These are phyloP conservation scores for Gynostemma pentaphyllum DNA, from an alignment of 306 rosid species.

Conservation along the genomic window DNA sequence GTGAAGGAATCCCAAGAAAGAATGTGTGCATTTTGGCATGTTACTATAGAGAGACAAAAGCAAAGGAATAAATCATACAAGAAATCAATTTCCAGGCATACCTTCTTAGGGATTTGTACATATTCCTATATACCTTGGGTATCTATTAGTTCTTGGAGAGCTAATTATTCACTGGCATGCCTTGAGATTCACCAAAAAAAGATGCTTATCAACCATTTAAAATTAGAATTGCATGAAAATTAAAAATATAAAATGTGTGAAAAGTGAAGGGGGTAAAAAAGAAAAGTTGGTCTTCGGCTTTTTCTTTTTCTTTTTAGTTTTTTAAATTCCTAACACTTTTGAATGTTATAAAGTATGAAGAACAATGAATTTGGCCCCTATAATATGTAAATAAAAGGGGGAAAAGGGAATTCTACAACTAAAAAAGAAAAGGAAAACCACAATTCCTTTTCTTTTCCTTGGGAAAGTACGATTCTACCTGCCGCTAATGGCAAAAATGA, in stretches of 20 bases:
- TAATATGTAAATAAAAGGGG: neutral
- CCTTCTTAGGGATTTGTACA: constrained; percentile 70
- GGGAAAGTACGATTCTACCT: neutral
- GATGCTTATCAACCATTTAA: constrained; percentile 19
- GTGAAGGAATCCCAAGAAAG: constrained; percentile 79
- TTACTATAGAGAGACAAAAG: constrained; percentile 60
- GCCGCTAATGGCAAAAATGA: neutral
- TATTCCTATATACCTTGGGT: constrained; percentile 28
- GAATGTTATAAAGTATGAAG: neutral
- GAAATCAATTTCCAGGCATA: constrained; percentile 38
- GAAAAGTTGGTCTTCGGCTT: constrained; percentile 49
- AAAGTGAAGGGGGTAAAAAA: constrained; percentile 37
- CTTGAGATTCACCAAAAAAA: constrained; percentile 41
- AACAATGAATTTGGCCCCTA: neutral
- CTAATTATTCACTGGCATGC: constrained; percentile 28
- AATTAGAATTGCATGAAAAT: constrained; percentile 50
- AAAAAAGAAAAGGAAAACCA: neutral
- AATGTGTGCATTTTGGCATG: constrained; percentile 69
- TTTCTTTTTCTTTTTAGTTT: constrained; percentile 25
- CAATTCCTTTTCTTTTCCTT: neutral
- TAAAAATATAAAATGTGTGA: constrained; percentile 30
- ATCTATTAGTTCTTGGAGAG: constrained; percentile 18
- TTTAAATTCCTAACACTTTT: constrained; percentile 13
- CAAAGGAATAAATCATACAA: constrained; percentile 21
- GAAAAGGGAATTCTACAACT: neutral